A percentile compares a stretch with the other conserved stretches of the same genome.
phyloP scores from a whole-genome alignment of 2,329 filamentous ascomycete genomes.

The Aschersonia sp. region DNA sequence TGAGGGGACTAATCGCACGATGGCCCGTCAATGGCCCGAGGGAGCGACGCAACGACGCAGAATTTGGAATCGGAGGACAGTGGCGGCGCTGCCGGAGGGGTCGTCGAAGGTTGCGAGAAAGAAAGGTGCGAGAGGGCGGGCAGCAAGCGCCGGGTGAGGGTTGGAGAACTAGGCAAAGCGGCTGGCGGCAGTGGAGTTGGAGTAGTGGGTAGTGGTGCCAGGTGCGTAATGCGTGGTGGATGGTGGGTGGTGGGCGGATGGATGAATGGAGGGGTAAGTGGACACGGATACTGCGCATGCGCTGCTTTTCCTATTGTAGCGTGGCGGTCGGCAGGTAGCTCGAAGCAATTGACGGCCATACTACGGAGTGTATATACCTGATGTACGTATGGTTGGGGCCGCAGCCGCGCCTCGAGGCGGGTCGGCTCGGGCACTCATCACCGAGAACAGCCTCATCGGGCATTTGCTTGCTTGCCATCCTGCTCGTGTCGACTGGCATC shows the following conservation, averaged over 20 bases:
- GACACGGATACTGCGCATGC: too few species aligned
- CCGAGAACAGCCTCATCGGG: not conserved
- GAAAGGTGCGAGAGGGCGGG: not conserved
- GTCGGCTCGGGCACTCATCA: not conserved
- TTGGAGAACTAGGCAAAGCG: not conserved
- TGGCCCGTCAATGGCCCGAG: not conserved
- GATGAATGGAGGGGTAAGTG: too few species aligned
- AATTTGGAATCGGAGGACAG: too few species aligned
- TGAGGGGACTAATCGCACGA: not conserved
- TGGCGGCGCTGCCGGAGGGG: too few species aligned
- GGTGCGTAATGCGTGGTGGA: too few species aligned
- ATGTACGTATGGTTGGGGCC: not conserved
- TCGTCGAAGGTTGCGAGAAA: not conserved
- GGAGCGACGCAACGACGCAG: too few species aligned
- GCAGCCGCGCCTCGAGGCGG: not conserved
- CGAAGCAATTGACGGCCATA: not conserved
- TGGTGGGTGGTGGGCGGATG: too few species aligned
- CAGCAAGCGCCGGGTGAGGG: not conserved
- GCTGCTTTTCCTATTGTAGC: too few species aligned
- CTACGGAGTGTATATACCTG: not conserved
- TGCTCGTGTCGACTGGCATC: not conserved
- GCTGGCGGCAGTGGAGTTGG: not conserved
- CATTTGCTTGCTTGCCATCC: not conserved
- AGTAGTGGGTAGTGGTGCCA: too few species aligned
- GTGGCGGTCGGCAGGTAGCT: too few species aligned